Conservation (phyloP, 108 stramenopile species). For the Skeletonema menzelii region DNA sequence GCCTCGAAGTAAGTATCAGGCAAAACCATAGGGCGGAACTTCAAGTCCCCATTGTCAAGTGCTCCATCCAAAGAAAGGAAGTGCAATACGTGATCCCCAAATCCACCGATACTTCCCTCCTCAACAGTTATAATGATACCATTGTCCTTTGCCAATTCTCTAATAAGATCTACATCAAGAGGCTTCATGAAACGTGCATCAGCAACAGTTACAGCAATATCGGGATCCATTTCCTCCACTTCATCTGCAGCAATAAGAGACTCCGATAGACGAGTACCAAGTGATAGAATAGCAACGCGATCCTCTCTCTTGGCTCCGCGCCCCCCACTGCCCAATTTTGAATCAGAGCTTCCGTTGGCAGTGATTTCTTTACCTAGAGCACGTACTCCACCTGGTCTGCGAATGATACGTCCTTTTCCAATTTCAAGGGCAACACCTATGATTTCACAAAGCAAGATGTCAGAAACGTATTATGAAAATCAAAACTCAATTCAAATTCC, state of each 20-base stretch:
- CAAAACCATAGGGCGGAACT: slow-evolving; percentile 95
- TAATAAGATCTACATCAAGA: slow-evolving; percentile 89
- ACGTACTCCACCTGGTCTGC: slow-evolving; percentile 74
- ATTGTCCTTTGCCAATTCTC: slow-evolving; percentile 87
- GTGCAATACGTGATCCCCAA: slow-evolving; percentile 95
- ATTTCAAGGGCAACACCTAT: slow-evolving; percentile 78
- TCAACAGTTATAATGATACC: slow-evolving; percentile 93
- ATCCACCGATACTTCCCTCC: slow-evolving; percentile 95
- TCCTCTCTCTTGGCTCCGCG: slow-evolving; percentile 80
- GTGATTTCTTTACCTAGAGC: slow-evolving; percentile 47
- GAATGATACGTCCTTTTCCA: slow-evolving; percentile 94
- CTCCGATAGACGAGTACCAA: slow-evolving; percentile 92
- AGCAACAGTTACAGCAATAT: slow-evolving; percentile 91
- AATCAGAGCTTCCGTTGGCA: slow-evolving; percentile 42
- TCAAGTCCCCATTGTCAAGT: slow-evolving; percentile 90
- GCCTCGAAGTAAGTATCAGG: slow-evolving; percentile 96
- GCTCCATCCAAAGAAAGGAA: slow-evolving; percentile 91
- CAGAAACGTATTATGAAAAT: slow-evolving; percentile 12
- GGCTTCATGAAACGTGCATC: slow-evolving; percentile 98
- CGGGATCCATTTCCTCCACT: slow-evolving; percentile 81
- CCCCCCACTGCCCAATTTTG: slow-evolving; percentile 40
- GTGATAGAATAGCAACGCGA: slow-evolving; percentile 86
- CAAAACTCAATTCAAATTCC: neutral
- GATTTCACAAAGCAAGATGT: neutral
- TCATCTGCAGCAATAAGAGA: slow-evolving; percentile 89